Percentiles rank a stretch among this genome's conserved stretches.
Conservation (phyloP, 768 basidiomycete species). For the Lactarius vividus region DNA sequence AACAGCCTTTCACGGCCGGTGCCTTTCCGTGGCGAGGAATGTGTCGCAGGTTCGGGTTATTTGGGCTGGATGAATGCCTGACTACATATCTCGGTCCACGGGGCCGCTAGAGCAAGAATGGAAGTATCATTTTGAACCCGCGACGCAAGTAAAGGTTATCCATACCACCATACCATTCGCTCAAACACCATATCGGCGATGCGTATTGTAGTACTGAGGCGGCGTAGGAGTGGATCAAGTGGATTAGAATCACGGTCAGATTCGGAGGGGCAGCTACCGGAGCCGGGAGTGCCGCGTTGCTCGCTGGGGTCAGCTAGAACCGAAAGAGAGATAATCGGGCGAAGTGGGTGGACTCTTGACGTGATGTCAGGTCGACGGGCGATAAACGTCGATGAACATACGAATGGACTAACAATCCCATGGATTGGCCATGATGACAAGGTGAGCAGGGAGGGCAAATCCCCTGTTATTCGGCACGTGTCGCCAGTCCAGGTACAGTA, state of each 20-base stretch:
- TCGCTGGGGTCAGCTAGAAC: neutral
- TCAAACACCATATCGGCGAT: neutral
- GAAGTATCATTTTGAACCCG: neutral
- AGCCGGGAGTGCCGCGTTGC: neutral
- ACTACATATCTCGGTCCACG: neutral
- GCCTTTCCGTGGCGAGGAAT: neutral
- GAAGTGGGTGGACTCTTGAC: neutral
- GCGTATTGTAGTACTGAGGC: neutral
- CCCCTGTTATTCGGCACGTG: too few species aligned
- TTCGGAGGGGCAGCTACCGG: neutral
- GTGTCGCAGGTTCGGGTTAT: neutral
- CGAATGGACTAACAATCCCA: too few species aligned
- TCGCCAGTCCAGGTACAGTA: too few species aligned
- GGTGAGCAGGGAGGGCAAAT: too few species aligned
- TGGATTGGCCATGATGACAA: too few species aligned
- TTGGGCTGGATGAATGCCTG: neutral
- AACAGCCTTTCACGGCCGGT: neutral
- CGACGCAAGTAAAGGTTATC: neutral
- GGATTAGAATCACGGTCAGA: neutral
- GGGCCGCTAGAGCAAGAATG: neutral
- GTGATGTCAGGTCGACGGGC: too few species aligned
- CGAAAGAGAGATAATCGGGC: neutral
- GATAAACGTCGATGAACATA: too few species aligned
- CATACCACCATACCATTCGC: neutral
- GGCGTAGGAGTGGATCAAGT: neutral